Evolutionary conservation across 2,329 filamentous ascomycete species (phyloP), one percentile per base, ranked within the genome.

Genomic region (Penicillium crustosum): DNA sequence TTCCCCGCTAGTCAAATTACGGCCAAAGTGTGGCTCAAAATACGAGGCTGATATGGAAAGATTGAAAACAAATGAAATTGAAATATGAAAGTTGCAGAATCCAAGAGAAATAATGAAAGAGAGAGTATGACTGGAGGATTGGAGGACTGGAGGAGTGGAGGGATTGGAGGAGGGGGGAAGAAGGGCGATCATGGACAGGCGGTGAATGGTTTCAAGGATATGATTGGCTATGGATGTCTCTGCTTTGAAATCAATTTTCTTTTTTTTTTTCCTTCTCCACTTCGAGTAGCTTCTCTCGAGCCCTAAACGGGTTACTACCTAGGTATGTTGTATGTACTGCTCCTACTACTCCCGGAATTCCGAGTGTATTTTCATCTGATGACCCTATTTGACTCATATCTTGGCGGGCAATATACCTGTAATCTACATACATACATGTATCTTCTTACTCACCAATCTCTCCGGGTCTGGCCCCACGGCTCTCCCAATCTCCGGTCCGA

Each of bases 181-280:
- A 12, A 17, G 49, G 61, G 55, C 53, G 62, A 62, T 56, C 45
- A 27, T 25, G 21, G 27, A 42, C 19, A 33, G 55, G 60, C 56
- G 57, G 58, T 62, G 54, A 59, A 35, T 6, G 8, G 33, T 43
- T 13, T 13, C 29, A 17, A 17, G 3, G 2, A 35, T 51, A 12
- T 57, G n/a, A 65, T 66, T 62, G 63, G 62, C 8, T 42, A 5
- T 4, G 1, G 6, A 8, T 5, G 3, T 25, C 9, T 49, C 17
- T 57, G 55, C 55, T 57, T 57, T 53, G 55, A 57, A 57, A 53
- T 56, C 38, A 44, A 1, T 43, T 55, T 43, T 12, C 10, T 21
- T 12, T 21, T 44, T 44, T 27, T 15, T 29, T 44, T 25, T 25
- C 35, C 17, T 44, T 31, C 21, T 52, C 41, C 41, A 29, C 48